A percentile compares a stretch with the other conserved stretches of the same genome.
Conservation (phyloP, 2,329 filamentous ascomycete genomes). For the Xylariaceae sp. region DNA sequence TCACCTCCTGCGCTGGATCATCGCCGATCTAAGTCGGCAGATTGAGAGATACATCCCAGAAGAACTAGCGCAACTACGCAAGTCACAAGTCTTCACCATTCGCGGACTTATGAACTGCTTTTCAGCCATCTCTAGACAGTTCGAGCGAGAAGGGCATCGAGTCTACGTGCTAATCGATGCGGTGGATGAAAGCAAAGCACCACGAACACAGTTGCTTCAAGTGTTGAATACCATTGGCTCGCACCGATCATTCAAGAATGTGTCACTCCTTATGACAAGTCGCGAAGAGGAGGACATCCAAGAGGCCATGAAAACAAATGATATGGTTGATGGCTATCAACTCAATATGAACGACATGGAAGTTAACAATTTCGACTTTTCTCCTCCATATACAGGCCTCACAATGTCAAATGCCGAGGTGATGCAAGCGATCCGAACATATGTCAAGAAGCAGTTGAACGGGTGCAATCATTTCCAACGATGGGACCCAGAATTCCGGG, state of each 20-base stretch:
- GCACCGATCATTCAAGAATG: slow-evolving; percentile 22
- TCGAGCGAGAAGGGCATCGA: slow-evolving; percentile 6
- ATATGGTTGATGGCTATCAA: background rate
- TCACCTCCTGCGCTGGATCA: slow-evolving; percentile 31
- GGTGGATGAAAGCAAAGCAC: slow-evolving; percentile 35
- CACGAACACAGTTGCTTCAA: slow-evolving; percentile 23
- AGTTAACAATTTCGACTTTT: background rate
- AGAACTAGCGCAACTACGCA: slow-evolving; percentile 16
- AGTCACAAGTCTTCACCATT: slow-evolving; percentile 9
- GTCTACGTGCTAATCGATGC: slow-evolving; percentile 36
- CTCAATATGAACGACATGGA: background rate
- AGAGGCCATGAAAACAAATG: slow-evolving; percentile 7
- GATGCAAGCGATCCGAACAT: slow-evolving; percentile 30
- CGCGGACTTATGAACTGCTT: slow-evolving; percentile 27
- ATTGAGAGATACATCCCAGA: slow-evolving; percentile 18
- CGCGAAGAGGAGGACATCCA: slow-evolving; percentile 35
- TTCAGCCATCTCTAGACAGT: slow-evolving; percentile 20
- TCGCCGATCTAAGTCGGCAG: slow-evolving; percentile 31
- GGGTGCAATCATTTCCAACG: slow-evolving; percentile 3
- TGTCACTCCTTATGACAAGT: slow-evolving; percentile 36
- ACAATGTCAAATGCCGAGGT: slow-evolving; percentile 35
- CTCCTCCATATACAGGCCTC: slow-evolving; percentile 10
- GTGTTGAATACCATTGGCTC: slow-evolving; percentile 30
- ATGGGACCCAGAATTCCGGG: slow-evolving; percentile 15
- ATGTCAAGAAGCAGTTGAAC: slow-evolving; percentile 22